phyloP scores from a whole-genome alignment of 2,329 filamentous ascomycete genomes.

The Epichloe gansuensis region DNA sequence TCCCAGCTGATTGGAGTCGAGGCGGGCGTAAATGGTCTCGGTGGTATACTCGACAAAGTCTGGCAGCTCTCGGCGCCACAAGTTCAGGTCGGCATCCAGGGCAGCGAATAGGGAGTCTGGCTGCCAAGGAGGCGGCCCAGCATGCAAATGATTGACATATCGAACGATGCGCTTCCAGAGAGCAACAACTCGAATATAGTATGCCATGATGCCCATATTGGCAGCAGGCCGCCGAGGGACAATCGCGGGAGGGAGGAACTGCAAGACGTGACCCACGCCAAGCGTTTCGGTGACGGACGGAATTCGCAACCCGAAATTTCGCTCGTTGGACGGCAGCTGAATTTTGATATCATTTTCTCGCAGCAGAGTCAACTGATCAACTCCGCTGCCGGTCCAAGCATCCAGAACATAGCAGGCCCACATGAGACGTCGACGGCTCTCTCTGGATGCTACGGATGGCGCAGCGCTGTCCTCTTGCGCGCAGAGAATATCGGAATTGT shows the following conservation, averaged over 20 bases:
- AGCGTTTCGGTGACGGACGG: constrained; percentile 27
- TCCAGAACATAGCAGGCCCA: constrained; percentile 30
- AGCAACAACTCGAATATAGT: constrained; percentile 28
- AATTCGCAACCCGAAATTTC: constrained; percentile 29
- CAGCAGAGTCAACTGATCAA: constrained; percentile 25
- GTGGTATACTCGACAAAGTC: constrained; percentile 30
- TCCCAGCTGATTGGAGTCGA: constrained; percentile 33
- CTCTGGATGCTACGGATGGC: constrained; percentile 24
- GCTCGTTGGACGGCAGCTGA: constrained; percentile 26
- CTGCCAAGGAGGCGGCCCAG: constrained; percentile 27
- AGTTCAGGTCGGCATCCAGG: constrained; percentile 25
- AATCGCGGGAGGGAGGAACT: constrained; percentile 25
- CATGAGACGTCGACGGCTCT: constrained; percentile 27
- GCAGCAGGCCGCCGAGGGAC: constrained; percentile 26
- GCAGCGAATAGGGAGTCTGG: constrained; percentile 29
- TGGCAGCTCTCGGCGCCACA: constrained; percentile 29
- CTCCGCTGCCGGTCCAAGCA: constrained; percentile 26
- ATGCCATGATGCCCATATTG: constrained; percentile 31
- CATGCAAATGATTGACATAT: constrained; percentile 30
- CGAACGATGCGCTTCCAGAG: constrained; percentile 28
- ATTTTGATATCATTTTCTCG: constrained; percentile 29
- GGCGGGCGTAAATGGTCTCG: constrained; percentile 31
- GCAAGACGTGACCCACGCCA: constrained; percentile 26
- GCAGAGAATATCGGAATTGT: constrained; percentile 25
- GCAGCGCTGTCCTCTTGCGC: constrained; percentile 17